Conservation (phyloP, 2,329 filamentous ascomycete genomes). For the Polytolypa hystricis region DNA sequence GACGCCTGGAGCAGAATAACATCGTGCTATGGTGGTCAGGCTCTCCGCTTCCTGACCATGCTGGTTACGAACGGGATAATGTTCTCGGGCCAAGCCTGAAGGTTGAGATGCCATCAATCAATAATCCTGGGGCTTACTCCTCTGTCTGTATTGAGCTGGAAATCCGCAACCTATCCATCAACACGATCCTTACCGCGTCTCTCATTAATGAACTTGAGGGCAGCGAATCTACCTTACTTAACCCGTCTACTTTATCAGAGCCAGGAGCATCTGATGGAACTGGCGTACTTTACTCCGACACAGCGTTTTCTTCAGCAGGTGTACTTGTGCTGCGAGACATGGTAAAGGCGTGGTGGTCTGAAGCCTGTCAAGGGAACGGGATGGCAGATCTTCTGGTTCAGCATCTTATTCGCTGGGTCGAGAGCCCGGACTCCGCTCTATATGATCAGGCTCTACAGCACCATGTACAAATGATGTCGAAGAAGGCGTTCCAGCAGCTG, state of each 20-base stretch:
- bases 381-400: slow-evolving; percentile 98
- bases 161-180: slow-evolving; percentile 89
- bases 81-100: slow-evolving; percentile 70
- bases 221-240: slow-evolving; percentile 74
- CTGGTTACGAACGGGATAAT: slow-evolving; percentile 89
- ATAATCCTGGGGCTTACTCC: slow-evolving; percentile 85
- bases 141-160: slow-evolving; percentile 95
- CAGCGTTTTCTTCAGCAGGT: slow-evolving; percentile 83
- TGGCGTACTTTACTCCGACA: slow-evolving; percentile 69
- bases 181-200: slow-evolving; percentile 92
- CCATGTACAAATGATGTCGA: slow-evolving; percentile 97
- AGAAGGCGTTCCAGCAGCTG: slow-evolving; percentile 91
- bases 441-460: slow-evolving; percentile 92
- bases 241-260: slow-evolving; percentile 53
- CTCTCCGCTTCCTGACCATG: slow-evolving; percentile 80
- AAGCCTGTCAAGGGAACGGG: slow-evolving; percentile 76
- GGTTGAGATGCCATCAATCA: slow-evolving; percentile 84
- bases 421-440: slow-evolving; percentile 83
- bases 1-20: slow-evolving; percentile 78
- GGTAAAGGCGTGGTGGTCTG: slow-evolving; percentile 97
- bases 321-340: slow-evolving; percentile 89
- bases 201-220: slow-evolving; percentile 95
- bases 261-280: slow-evolving; percentile 50
- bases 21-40: slow-evolving; percentile 97
- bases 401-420: slow-evolving; percentile 94